Percentiles rank a stretch among this genome's conserved stretches.
Conservation (phyloP, 306 rosid genomes). For the Trifolium fragiferum region DNA sequence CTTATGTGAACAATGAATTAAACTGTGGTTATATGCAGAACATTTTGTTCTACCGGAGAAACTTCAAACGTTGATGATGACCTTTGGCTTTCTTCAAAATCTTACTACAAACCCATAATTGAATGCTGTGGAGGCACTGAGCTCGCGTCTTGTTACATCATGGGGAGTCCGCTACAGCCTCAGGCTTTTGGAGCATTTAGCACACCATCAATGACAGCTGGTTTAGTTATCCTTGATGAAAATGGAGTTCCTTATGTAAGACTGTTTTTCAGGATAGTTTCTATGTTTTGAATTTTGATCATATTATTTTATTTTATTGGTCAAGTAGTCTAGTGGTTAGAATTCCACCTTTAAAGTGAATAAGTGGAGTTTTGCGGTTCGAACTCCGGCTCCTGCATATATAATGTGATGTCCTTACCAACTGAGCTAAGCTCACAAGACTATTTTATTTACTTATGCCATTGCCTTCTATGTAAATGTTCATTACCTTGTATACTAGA, state of each 20-base stretch:
- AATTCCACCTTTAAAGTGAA: too few relatives aligned
- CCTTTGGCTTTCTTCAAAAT: conserved; percentile 91
- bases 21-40: conserved; percentile 53
- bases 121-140: conserved; percentile 95
- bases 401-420: too few relatives aligned
- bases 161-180: conserved; percentile 72
- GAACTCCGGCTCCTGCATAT: too few relatives aligned
- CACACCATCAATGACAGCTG: conserved; percentile 73
- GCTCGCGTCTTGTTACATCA: conserved; percentile 67
- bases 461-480: neutral
- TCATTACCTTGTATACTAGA: conserved; percentile 26
- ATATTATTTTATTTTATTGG: conserved; percentile 16
- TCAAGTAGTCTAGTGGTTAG: too few relatives aligned
- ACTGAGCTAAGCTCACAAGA: too few relatives aligned
- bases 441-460: too few relatives aligned
- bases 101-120: conserved; percentile 69
- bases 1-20: conserved; percentile 32
- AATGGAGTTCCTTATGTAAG: conserved; percentile 74
- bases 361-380: too few relatives aligned
- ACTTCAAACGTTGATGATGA: conserved; percentile 87
- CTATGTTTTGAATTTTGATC: neutral
- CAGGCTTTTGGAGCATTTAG: conserved; percentile 94
- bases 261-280: conserved; percentile 1
- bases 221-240: conserved; percentile 76
- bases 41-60: conserved; percentile 79